Evolutionary conservation across 2,329 filamentous ascomycete species (phyloP), one percentile per base, ranked within the genome.

Genomic region (Trichoderma atrobrunneum): DNA sequence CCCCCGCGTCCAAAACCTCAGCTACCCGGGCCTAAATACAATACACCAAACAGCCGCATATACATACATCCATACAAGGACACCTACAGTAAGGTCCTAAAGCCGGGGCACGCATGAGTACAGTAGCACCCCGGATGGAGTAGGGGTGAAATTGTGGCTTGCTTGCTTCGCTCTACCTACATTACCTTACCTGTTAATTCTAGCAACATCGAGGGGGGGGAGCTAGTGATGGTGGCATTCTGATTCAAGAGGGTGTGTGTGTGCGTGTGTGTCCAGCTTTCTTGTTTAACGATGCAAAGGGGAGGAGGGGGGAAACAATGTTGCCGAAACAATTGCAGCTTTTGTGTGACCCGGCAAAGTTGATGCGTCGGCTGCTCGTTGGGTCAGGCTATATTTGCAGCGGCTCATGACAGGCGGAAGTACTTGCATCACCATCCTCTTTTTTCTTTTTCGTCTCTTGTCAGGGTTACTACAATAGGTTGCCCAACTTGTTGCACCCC

Each of bases 101-200:
- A 48, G 43, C 43, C 43, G 43, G 43, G 43, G 43, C 18, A 39
- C 21, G 43, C 43, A 48, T 48, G 43, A 48, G 43, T 3, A 51
- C 30, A 56, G 63, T 66, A 36, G 48, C 48, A 66, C 63, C 28
- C 63, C 48, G 30, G 28, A 66, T 66, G 63, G 63, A 57, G 63
- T 56, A 56, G 48, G 63, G 43, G 48, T 66, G 48, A 57, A 39
- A 57, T 43, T 66, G 48, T 66, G 48, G 63, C 48, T 66, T 66
- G 48, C 21, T 39, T 28, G n/a, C 6, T 39, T 36, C 7, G n/a
- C 36, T 39, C 36, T 18, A 18, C 36, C 34, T 36, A 36, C 34
- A 12, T 32, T 5, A 34, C 32, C 12, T 32, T n/a, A 36, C 12
- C 7, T 7, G n/a, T 16, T 11, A 12, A n/a, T 48, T n/a, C 18